Percentiles rank a stretch among this genome's conserved stretches.
Evolutionary conservation across 2,329 filamentous ascomycete genomes (phyloP).

Genomic region (Mariannaea sp.): DNA sequence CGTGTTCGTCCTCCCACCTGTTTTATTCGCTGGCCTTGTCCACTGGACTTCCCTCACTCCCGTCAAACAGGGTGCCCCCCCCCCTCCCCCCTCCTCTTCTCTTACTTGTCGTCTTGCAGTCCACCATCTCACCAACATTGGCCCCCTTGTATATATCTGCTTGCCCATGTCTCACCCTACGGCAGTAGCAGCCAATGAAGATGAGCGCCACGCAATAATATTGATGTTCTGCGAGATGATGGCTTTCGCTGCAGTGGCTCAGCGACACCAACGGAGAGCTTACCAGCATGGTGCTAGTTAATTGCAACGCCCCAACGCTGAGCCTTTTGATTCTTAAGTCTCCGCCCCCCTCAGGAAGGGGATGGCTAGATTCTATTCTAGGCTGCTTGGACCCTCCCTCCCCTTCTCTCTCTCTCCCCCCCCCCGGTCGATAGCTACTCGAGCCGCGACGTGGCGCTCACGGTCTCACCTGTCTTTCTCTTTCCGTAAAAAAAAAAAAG

Average conservation of each 20-base stretch:
- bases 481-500: slow-evolving; percentile 16
- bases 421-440: too few relatives aligned
- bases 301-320: slow-evolving; percentile 11
- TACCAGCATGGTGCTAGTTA: slow-evolving; percentile 2
- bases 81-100: too few relatives aligned
- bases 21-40: slow-evolving; percentile 36
- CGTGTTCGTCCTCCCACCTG: slow-evolving; percentile 12
- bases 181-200: slow-evolving; percentile 23
- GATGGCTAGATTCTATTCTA: slow-evolving; percentile 24
- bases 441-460: slow-evolving; percentile 18
- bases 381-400: slow-evolving; percentile 12
- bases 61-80: too few relatives aligned
- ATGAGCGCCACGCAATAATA: slow-evolving; percentile 15
- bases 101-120: slow-evolving; percentile 27
- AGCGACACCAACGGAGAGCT: slow-evolving; percentile 19
- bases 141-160: slow-evolving; percentile 16
- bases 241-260: slow-evolving; percentile 20
- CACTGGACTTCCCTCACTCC: too few relatives aligned
- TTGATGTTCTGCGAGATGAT: slow-evolving; percentile 14
- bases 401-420: too few relatives aligned
- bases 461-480: slow-evolving; percentile 8
- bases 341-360: too few relatives aligned
- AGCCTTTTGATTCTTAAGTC: slow-evolving; percentile 20
- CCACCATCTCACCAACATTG: slow-evolving; percentile 30
- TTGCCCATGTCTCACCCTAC: slow-evolving; percentile 25